These are phyloP conservation scores for Dendrocalamus latiflorus DNA, from an alignment of 202 grass and related monocot species.

Conservation along the genomic window DNA sequence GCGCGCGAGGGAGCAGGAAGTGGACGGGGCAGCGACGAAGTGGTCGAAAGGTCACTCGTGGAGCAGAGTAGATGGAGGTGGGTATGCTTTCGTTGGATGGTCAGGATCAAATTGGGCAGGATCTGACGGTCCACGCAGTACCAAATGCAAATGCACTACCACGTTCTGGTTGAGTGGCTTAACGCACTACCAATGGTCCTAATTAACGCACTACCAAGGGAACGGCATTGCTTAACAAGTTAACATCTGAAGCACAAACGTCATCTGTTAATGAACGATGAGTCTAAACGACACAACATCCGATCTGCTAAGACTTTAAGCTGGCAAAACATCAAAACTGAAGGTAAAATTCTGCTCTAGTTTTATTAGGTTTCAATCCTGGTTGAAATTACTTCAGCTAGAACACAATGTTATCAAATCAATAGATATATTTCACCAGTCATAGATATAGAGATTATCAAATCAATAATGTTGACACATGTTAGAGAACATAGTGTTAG, in stretches of 20 bases:
- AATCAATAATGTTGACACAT: too few relatives aligned
- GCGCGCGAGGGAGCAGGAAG: neutral
- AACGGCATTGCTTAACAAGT: neutral
- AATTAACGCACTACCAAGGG: neutral
- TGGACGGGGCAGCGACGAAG: conserved; percentile 10
- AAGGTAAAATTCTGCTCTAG: neutral
- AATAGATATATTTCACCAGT: too few relatives aligned
- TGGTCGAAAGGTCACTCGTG: conserved; percentile 5
- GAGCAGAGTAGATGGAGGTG: neutral
- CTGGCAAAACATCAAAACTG: neutral
- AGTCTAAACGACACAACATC: neutral
- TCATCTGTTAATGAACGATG: neutral
- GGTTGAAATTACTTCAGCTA: neutral
- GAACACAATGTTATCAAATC: too few relatives aligned
- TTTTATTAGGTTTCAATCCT: neutral
- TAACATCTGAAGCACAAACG: neutral
- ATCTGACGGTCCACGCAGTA: conserved; percentile 7
- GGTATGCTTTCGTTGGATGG: conserved; percentile 12
- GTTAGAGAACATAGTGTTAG: too few relatives aligned
- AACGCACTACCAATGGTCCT: neutral
- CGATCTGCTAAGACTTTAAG: neutral
- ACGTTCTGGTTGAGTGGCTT: too few relatives aligned
- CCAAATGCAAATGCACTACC: neutral
- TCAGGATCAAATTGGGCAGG: neutral
- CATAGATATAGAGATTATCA: too few relatives aligned